A percentile compares a stretch with the other conserved stretches of the same genome.
phyloP scores from a whole-genome alignment of 202 grass and related monocot genomes.

The Dendrocalamus latiflorus region DNA sequence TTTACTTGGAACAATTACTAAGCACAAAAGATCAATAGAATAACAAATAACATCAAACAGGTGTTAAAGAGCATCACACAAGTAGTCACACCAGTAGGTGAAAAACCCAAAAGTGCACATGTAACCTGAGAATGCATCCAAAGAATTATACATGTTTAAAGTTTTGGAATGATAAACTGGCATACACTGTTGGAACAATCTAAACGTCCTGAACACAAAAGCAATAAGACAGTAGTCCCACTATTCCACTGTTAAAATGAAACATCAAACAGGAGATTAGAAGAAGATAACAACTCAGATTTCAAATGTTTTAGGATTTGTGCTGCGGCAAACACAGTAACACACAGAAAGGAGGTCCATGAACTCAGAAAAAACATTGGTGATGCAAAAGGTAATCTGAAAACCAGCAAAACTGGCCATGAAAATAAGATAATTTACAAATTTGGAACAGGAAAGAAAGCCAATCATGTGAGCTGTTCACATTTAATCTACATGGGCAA shows the following conservation, averaged over 20 bases:
- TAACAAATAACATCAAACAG: not conserved
- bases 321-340: not conserved
- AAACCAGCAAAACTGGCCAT: not conserved
- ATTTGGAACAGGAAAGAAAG: not conserved
- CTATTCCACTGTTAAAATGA: not conserved
- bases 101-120: not conserved
- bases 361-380: not conserved
- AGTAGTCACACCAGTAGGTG: constrained; percentile 2
- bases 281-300: not conserved
- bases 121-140: not conserved
- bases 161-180: not conserved
- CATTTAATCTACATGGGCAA: not conserved
- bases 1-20: not conserved
- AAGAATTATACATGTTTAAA: not conserved
- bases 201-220: not conserved
- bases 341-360: not conserved
- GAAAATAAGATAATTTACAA: not conserved
- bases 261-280: not conserved
- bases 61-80: constrained; percentile 6
- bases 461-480: not conserved
- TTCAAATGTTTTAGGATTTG: not conserved
- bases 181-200: not conserved
- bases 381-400: not conserved
- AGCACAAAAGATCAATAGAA: not conserved
- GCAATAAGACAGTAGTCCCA: not conserved